These are phyloP conservation scores for Emergomyces orientalis DNA, from an alignment of 2,329 filamentous ascomycete genomes.

Conservation along the genomic window DNA sequence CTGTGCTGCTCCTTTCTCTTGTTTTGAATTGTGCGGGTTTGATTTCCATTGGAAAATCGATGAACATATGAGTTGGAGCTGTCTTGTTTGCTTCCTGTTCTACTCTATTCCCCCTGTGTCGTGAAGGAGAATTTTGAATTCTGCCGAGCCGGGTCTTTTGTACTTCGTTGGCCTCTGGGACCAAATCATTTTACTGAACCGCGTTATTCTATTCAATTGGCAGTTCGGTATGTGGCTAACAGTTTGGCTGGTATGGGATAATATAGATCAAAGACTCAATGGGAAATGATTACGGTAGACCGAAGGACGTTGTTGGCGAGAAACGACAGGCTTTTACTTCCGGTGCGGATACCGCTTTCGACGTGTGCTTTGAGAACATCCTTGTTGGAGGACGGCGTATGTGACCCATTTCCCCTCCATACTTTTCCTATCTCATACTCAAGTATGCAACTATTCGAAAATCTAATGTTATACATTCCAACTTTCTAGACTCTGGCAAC, in stretches of 20 bases:
- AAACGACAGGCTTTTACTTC: conserved; percentile 90
- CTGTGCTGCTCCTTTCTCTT: not conserved
- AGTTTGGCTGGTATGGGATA: conserved; percentile 6
- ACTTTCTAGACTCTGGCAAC: conserved; percentile 32
- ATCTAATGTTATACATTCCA: conserved; percentile 1
- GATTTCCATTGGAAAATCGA: not conserved
- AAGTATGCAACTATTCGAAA: not conserved
- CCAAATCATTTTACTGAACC: not conserved
- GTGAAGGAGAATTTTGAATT: not conserved
- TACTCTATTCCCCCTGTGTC: not conserved
- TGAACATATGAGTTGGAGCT: not conserved
- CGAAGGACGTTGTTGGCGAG: conserved; percentile 86
- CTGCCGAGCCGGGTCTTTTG: not conserved
- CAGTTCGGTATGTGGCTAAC: not conserved
- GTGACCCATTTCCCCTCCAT: conserved; percentile 26
- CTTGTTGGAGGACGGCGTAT: conserved; percentile 52
- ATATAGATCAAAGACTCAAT: conserved; percentile 82
- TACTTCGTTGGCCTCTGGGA: not conserved
- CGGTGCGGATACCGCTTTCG: conserved; percentile 82
- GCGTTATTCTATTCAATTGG: not conserved
- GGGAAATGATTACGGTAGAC: conserved; percentile 89
- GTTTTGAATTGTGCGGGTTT: not conserved
- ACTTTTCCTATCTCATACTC: not conserved
- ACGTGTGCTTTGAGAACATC: conserved; percentile 91
- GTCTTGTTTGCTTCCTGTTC: not conserved